A percentile compares a stretch with the other conserved stretches of the same genome.
Evolutionary conservation across 2,329 filamentous ascomycete species (phyloP).

Genomic region (Fusarium transvaalense): DNA sequence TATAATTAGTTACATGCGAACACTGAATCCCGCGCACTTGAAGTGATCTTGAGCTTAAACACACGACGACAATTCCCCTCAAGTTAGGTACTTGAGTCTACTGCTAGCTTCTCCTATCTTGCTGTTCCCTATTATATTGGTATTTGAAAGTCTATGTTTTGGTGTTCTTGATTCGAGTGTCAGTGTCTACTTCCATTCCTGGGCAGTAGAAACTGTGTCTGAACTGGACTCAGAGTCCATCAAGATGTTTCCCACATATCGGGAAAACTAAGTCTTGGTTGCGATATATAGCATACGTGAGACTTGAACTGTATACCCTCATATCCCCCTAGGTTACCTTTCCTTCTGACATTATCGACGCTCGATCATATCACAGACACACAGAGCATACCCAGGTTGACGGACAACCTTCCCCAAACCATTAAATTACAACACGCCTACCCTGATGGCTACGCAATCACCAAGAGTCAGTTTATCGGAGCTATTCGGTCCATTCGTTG

Average conservation of each 20-base stretch:
- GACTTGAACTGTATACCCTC: neutral
- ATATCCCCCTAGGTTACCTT: too few species aligned
- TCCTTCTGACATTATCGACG: too few species aligned
- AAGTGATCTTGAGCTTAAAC: neutral
- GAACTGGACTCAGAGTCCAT: neutral
- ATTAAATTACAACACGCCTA: neutral
- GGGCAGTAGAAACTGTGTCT: neutral
- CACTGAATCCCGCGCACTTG: neutral
- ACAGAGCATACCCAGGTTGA: neutral
- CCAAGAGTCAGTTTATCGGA: too few species aligned
- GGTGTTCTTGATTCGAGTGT: neutral
- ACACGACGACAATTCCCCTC: too few species aligned
- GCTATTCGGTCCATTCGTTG: neutral
- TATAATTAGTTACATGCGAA: neutral
- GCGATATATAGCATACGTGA: too few species aligned
- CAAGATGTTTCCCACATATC: neutral
- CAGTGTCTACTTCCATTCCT: neutral
- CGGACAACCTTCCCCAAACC: neutral
- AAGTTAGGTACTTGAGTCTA: too few species aligned
- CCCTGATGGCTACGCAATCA: neutral
- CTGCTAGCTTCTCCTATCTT: neutral
- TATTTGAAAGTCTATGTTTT: too few species aligned
- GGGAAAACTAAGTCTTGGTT: fast-evolving
- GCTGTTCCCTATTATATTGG: neutral
- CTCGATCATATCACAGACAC: too few species aligned